Conservation (phyloP, 176 grass and related monocot species). For the Hyparrhenia diplandra region DNA sequence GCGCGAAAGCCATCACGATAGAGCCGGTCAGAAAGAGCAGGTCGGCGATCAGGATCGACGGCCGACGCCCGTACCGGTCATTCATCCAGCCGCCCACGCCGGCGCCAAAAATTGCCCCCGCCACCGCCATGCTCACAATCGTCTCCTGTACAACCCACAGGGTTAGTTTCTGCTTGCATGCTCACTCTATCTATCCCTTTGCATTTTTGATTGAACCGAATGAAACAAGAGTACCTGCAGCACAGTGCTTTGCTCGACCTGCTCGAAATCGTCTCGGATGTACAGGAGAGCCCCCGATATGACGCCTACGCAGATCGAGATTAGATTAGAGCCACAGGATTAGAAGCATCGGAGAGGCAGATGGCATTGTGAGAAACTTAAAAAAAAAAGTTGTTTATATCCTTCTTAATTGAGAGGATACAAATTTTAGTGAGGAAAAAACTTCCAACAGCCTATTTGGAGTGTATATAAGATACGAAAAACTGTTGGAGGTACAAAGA, state of each 20-base stretch:
- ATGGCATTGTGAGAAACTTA: not conserved
- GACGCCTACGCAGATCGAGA: slow-evolving; percentile 50
- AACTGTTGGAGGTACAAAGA: no score
- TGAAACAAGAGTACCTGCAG: slow-evolving; percentile 45
- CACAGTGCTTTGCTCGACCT: slow-evolving; percentile 76
- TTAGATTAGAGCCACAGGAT: not conserved
- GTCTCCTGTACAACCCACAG: slow-evolving; percentile 47
- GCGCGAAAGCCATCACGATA: slow-evolving; percentile 56
- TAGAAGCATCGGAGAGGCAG: not conserved
- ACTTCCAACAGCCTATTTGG: no score
- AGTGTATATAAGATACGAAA: no score
- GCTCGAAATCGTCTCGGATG: slow-evolving; percentile 72
- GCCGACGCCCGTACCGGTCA: slow-evolving; percentile 56
- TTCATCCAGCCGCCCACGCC: slow-evolving; percentile 70
- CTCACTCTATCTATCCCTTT: no score
- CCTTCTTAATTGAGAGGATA: no score
- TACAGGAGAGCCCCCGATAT: slow-evolving; percentile 85
- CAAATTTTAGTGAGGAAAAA: no score
- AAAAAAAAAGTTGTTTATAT: no score
- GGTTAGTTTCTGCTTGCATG: not conserved
- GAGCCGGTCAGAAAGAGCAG: slow-evolving; percentile 69
- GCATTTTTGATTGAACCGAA: not conserved
- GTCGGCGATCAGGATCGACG: slow-evolving; percentile 65
- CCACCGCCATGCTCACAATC: slow-evolving; percentile 86
- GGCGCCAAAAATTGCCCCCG: slow-evolving; percentile 81